Evolutionary conservation across 345 rosid genomes (phyloP).

Genomic region (Moricandia arvensis): DNA sequence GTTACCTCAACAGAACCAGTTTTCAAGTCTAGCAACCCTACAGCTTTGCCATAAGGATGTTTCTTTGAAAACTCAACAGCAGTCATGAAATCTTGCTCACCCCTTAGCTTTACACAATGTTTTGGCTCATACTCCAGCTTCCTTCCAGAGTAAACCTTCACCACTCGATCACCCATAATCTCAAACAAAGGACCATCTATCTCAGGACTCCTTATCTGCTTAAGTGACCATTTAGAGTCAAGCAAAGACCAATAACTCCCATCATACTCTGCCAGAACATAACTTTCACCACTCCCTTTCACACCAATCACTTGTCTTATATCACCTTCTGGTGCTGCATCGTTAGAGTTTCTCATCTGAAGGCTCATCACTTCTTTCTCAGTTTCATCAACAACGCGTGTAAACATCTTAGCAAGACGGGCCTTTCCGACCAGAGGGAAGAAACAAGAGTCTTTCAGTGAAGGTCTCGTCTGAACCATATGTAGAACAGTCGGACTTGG

Average conservation of each 20-base stretch:
- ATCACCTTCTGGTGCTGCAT: conserved; percentile 26
- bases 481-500: conserved; percentile 51
- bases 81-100: conserved; percentile 64
- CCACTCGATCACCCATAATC: conserved; percentile 58
- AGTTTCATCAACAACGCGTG: conserved; percentile 50
- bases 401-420: conserved; percentile 40
- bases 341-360: conserved; percentile 65
- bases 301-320: conserved; percentile 66
- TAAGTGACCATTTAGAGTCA: conserved; percentile 67
- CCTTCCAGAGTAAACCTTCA: conserved; percentile 58
- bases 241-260: conserved; percentile 64
- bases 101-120: conserved; percentile 44
- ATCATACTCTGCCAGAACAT: conserved; percentile 55
- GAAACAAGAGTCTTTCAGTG: conserved; percentile 56
- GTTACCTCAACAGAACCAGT: conserved; percentile 58
- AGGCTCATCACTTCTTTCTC: conserved; percentile 67
- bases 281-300: conserved; percentile 54
- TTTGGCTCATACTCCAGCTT: conserved; percentile 77
- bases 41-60: conserved; percentile 82
- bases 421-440: conserved; percentile 53
- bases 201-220: conserved; percentile 33
- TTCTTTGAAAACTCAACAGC: conserved; percentile 71
- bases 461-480: conserved; percentile 49
- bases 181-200: conserved; percentile 55
- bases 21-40: conserved; percentile 73